These are phyloP conservation scores for Waltiozyma sp. DNA, from an alignment of 1,139 yeast species.

Conservation along the genomic window DNA sequence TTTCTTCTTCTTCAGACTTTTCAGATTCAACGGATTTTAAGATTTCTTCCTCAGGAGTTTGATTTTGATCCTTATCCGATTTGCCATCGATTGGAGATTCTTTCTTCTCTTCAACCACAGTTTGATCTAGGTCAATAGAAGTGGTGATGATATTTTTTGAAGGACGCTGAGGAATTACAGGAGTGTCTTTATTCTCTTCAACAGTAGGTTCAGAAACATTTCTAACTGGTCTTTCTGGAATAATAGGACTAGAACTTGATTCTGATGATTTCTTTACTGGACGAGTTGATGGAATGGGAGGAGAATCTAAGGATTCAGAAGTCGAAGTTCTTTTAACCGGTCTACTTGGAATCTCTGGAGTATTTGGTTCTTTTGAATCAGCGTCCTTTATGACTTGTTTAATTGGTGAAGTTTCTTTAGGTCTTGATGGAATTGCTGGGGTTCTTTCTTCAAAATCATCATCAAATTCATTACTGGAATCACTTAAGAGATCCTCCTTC, in stretches of 20 bases:
- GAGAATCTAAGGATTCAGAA: background rate
- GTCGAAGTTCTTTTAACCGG: background rate
- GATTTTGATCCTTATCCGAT: too few relatives aligned
- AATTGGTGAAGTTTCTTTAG: conserved; percentile 2
- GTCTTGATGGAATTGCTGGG: conserved; percentile 20
- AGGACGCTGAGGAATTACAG: background rate
- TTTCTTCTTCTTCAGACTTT: background rate
- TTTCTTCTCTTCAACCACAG: background rate
- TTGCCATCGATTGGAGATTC: background rate
- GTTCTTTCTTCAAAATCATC: conserved; percentile 1
- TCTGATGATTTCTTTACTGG: conserved; percentile 1
- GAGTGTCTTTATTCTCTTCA: background rate
- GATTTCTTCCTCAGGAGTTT: too few relatives aligned
- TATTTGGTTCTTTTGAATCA: background rate
- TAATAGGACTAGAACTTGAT: conserved; percentile 7
- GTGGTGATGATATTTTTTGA: background rate
- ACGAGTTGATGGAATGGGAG: background rate
- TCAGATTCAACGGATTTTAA: background rate
- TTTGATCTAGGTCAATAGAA: background rate
- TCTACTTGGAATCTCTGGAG: conserved; percentile 1
- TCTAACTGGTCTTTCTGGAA: conserved; percentile 19
- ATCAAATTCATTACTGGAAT: conserved; percentile 1
- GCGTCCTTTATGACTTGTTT: background rate
- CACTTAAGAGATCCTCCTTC: background rate
- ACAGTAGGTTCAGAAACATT: background rate